A percentile compares a stretch with the other conserved stretches of the same genome.
phyloP scores from a whole-genome alignment of 768 basidiomycete species.

The Termitomyces titanicus region DNA sequence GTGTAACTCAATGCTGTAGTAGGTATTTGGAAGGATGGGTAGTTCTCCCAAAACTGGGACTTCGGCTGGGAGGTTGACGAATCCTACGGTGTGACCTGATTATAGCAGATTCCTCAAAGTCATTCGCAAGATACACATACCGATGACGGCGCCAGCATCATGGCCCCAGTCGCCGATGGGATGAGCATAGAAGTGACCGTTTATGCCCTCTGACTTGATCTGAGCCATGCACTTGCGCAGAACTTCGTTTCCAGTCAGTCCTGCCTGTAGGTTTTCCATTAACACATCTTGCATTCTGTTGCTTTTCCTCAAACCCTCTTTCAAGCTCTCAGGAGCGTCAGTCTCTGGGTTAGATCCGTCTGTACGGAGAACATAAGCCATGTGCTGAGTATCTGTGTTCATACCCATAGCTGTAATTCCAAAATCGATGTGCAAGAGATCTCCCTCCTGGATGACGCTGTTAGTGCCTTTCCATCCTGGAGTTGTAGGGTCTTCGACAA shows the following conservation, averaged over 20 bases:
- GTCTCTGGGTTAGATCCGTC: slow-evolving; percentile 29
- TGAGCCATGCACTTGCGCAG: slow-evolving; percentile 35
- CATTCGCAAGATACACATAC: slow-evolving; percentile 20
- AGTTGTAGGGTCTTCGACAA: slow-evolving; percentile 35
- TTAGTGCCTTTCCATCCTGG: slow-evolving; percentile 39
- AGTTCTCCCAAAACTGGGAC: slow-evolving; percentile 48
- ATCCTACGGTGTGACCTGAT: slow-evolving; percentile 24
- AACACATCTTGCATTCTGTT: slow-evolving; percentile 53
- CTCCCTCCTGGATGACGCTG: slow-evolving; percentile 40
- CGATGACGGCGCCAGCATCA: slow-evolving; percentile 47
- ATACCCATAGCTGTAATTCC: slow-evolving; percentile 51
- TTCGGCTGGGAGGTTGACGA: slow-evolving; percentile 38
- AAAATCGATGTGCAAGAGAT: slow-evolving; percentile 53
- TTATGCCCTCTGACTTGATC: slow-evolving; percentile 41
- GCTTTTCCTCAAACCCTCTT: slow-evolving; percentile 39
- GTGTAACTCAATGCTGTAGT: slow-evolving; percentile 52
- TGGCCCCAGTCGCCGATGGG: slow-evolving; percentile 58
- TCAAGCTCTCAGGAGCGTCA: slow-evolving; percentile 38
- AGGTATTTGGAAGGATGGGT: slow-evolving; percentile 43
- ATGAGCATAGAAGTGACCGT: slow-evolving; percentile 49
- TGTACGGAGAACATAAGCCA: slow-evolving; percentile 49
- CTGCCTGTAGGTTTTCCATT: slow-evolving; percentile 38
- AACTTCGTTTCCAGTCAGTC: slow-evolving; percentile 45
- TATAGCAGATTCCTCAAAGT: background rate
- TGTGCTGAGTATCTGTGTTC: slow-evolving; percentile 55